Base-by-base conservation (phyloP, 2,329 filamentous ascomycete genomes). In the Talaromyces sp. region DNA sequence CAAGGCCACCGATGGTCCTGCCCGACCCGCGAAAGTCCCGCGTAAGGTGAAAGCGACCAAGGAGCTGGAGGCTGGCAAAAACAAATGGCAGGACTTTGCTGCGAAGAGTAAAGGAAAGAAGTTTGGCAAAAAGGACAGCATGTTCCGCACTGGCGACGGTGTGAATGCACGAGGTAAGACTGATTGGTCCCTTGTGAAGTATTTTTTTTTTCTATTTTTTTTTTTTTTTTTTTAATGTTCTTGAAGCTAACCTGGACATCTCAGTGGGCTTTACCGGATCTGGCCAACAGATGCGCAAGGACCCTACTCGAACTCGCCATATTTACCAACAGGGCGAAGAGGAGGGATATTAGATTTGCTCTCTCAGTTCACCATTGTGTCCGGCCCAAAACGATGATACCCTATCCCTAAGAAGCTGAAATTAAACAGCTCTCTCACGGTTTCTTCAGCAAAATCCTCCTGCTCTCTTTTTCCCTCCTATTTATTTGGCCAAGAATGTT, bases 211-310 rank as follows among this genome's bases (percentile, higher is more conserved):
- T n/a, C n/a, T n/a, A n/a, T n/a, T n/a, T n/a, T n/a, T n/a, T n/a
- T n/a, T n/a, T n/a, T n/a, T n/a, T n/a, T n/a, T n/a, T n/a, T n/a
- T n/a, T n/a, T n/a, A n/a, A n/a, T 35, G 16, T 8, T 24, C 16
- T 42, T 35, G 13, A 27, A 16, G 17, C 51, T 46, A 42, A 47
- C 16, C 27, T 41, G 3, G 9, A n/a, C 8, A 2, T 17, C 55
- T 6, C 61, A 97, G 94, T 99, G 68, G 94, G 94, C 30, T 97
- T 99, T 69, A 96, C 91, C 8, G 94, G 94, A 57, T 97, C 92
- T 49, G 94, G 94, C 54, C 91, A 96, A 75, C 83, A 88, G 61
- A 97, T 97, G 94, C 89, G 91, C 64, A 97, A 96, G 74, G 94
- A 97, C 70, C 85, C 86, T 43, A 86, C 87, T 57, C 83, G 92